Evolutionary conservation across 2,329 filamentous ascomycete genomes (phyloP).

Genomic region (Colletotrichum liaoningense): DNA sequence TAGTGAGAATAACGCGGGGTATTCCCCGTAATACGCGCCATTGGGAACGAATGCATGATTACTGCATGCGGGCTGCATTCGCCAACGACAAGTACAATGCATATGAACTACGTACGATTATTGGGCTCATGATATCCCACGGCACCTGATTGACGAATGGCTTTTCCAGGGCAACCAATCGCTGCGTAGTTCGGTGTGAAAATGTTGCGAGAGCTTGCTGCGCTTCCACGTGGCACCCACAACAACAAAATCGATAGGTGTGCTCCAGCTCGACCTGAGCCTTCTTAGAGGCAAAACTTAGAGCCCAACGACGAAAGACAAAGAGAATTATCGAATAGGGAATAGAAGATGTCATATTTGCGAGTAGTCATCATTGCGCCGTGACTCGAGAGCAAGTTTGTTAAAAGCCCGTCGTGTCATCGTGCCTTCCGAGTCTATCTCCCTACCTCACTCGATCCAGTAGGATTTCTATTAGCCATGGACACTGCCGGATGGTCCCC

Average conservation of each 20-base stretch:
- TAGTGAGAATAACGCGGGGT: background rate
- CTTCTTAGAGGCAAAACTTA: background rate
- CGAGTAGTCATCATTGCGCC: background rate
- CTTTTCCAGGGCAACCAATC: background rate
- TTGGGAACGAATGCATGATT: background rate
- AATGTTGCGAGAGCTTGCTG: background rate
- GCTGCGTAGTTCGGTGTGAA: background rate
- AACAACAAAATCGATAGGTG: background rate
- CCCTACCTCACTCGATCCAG: background rate
- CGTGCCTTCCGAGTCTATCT: background rate
- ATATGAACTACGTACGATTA: background rate
- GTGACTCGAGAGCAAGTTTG: background rate
- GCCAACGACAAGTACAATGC: background rate
- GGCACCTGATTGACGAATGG: background rate
- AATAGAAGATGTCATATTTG: background rate
- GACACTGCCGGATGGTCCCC: background rate
- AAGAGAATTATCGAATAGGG: background rate
- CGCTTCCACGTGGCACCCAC: background rate
- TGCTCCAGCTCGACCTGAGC: background rate
- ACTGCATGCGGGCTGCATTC: background rate
- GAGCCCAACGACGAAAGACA: background rate
- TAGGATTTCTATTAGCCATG: background rate
- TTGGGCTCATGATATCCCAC: background rate
- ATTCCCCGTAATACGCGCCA: background rate
- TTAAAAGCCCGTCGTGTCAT: background rate